Evolutionary conservation across 768 basidiomycete species (phyloP).

Genomic region (Termitomyces sp.): DNA sequence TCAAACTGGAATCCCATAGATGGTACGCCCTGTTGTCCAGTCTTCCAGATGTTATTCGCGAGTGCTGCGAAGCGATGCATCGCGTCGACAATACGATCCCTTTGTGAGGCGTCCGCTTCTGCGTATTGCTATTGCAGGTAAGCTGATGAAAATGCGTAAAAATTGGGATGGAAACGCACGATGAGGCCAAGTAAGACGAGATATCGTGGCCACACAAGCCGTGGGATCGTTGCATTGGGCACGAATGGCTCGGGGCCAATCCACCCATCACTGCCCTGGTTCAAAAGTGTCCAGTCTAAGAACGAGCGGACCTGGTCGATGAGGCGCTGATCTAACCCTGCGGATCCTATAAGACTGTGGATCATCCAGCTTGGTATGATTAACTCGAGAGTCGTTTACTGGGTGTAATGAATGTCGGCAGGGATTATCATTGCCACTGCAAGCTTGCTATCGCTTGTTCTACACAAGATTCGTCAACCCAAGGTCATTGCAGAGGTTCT

Average conservation of each 20-base stretch:
- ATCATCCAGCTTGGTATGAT: slow-evolving; percentile 70
- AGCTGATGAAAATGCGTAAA: background rate
- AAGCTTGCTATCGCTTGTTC: slow-evolving; percentile 62
- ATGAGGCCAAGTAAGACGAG: slow-evolving; percentile 31
- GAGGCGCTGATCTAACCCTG: slow-evolving; percentile 37
- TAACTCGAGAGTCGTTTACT: background rate
- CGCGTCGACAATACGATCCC: slow-evolving; percentile 28
- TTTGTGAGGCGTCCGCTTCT: slow-evolving; percentile 32
- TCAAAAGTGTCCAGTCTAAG: slow-evolving; percentile 31
- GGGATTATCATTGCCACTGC: slow-evolving; percentile 81
- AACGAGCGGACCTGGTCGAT: slow-evolving; percentile 31
- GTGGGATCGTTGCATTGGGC: slow-evolving; percentile 28
- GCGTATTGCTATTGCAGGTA: slow-evolving; percentile 31
- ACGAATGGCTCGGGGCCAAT: slow-evolving; percentile 34
- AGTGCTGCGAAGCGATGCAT: slow-evolving; percentile 32
- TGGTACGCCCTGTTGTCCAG: slow-evolving; percentile 26
- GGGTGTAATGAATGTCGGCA: slow-evolving; percentile 17
- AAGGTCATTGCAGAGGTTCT: slow-evolving; percentile 80
- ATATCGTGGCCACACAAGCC: slow-evolving; percentile 37
- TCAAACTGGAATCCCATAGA: slow-evolving; percentile 35
- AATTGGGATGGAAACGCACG: slow-evolving; percentile 17
- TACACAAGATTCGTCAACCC: slow-evolving; percentile 79
- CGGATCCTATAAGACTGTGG: slow-evolving; percentile 73
- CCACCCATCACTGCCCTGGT: slow-evolving; percentile 34
- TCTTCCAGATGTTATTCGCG: slow-evolving; percentile 29